These are phyloP conservation scores for Pseudevernia furfuracea DNA, from an alignment of 495 filamentous ascomycete genomes.

Conservation along the genomic window DNA sequence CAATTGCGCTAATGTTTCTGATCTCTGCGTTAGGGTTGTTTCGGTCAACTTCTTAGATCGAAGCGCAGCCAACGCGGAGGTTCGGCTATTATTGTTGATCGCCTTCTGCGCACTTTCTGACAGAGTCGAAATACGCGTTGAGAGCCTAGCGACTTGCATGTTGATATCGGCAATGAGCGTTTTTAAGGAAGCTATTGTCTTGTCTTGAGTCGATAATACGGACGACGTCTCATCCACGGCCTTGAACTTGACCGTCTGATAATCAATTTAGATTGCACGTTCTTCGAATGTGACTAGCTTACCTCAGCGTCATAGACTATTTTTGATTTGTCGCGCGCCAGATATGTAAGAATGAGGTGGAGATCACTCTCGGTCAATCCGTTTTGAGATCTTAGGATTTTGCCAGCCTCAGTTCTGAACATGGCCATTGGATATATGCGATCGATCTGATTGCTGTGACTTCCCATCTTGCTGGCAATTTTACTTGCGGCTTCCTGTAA, in stretches of 20 bases:
- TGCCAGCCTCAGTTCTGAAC: constrained; percentile 53
- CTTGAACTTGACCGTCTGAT: constrained; percentile 66
- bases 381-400: constrained; percentile 42
- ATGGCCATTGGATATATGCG: constrained; percentile 58
- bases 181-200: constrained; percentile 70
- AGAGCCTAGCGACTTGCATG: constrained; percentile 56
- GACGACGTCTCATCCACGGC: constrained; percentile 34
- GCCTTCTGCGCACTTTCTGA: constrained; percentile 56
- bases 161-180: constrained; percentile 55
- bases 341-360: constrained; percentile 60
- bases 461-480: constrained; percentile 36
- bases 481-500: constrained; percentile 38
- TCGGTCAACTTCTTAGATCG: constrained; percentile 75
- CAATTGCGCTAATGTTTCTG: constrained; percentile 66
- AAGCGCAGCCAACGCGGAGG: constrained; percentile 67
- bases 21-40: constrained; percentile 56
- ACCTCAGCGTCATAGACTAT: constrained; percentile 60
- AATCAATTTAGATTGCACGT: constrained; percentile 11
- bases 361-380: constrained; percentile 58
- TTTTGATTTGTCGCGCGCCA: constrained; percentile 59
- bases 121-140: constrained; percentile 42
- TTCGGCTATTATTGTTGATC: constrained; percentile 59
- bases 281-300: constrained; percentile 25
- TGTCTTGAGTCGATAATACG: constrained; percentile 65
- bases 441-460: constrained; percentile 33